phyloP scores from a whole-genome alignment of 1,139 yeast species.

The Geotrichum fermentans region DNA sequence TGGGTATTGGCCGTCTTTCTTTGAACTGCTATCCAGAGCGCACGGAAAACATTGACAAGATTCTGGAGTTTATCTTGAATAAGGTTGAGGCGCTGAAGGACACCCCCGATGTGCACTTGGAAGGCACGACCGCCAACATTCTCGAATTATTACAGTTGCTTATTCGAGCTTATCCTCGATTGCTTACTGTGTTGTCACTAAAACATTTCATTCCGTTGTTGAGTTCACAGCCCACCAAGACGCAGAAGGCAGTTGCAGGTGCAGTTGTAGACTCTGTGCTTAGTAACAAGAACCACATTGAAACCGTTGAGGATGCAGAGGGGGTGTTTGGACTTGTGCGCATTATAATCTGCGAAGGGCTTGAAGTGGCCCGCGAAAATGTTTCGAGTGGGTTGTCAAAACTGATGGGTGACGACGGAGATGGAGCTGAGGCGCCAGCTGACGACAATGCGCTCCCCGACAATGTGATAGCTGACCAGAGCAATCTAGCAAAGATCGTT shows the following conservation, averaged over 20 bases:
- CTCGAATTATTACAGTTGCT: slow-evolving; percentile 56
- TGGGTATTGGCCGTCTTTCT: slow-evolving; percentile 59
- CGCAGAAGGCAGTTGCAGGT: slow-evolving; percentile 38
- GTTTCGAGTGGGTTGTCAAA: slow-evolving; percentile 21
- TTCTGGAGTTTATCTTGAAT: slow-evolving; percentile 56
- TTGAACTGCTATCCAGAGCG: slow-evolving; percentile 63
- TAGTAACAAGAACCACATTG: slow-evolving; percentile 27
- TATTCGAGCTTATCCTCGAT: slow-evolving; percentile 38
- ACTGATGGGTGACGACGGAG: slow-evolving; percentile 17
- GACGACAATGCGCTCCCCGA: slow-evolving; percentile 27
- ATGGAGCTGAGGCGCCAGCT: slow-evolving; percentile 4
- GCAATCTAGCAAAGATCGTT: slow-evolving; percentile 66
- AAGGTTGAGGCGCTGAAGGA: slow-evolving; percentile 39
- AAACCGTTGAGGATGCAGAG: slow-evolving; percentile 34
- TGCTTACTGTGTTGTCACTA: slow-evolving; percentile 34
- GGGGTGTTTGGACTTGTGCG: slow-evolving; percentile 40
- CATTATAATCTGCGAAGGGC: slow-evolving; percentile 35
- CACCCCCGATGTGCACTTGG: slow-evolving; percentile 24
- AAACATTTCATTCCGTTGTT: slow-evolving; percentile 38
- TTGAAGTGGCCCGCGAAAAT: slow-evolving; percentile 16
- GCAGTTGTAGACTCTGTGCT: slow-evolving; percentile 35
- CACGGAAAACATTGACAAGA: slow-evolving; percentile 53
- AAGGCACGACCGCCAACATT: slow-evolving; percentile 42
- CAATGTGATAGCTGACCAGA: slow-evolving; percentile 49
- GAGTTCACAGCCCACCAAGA: slow-evolving; percentile 36